Conservation (phyloP, 495 filamentous ascomycete species). For the Trichoderma parareesei region DNA sequence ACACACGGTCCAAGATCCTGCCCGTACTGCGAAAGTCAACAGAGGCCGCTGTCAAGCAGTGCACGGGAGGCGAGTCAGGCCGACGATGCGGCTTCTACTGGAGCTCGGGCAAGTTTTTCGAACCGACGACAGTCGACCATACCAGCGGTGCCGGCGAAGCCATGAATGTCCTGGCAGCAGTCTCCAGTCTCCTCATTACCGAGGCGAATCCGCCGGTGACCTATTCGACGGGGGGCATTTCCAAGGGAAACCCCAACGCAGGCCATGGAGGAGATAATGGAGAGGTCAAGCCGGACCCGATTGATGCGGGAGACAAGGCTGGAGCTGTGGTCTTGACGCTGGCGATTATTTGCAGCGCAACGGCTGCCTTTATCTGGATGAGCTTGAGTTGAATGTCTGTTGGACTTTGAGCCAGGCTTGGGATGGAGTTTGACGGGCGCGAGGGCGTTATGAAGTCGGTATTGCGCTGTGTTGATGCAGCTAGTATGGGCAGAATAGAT, state of each 20-base stretch:
- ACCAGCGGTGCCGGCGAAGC: conserved; percentile 46
- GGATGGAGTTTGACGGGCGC: too few relatives aligned
- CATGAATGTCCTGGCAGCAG: conserved; percentile 45
- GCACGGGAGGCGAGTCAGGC: conserved; percentile 49
- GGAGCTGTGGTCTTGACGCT: conserved; percentile 51
- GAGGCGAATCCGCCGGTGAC: conserved; percentile 40
- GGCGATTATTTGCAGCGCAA: conserved; percentile 23
- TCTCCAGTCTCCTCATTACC: conserved; percentile 37
- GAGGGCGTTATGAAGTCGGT: too few relatives aligned
- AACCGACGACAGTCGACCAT: conserved; percentile 40
- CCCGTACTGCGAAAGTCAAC: conserved; percentile 54
- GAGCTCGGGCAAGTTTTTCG: conserved; percentile 44
- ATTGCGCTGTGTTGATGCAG: too few relatives aligned
- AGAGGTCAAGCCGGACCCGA: conserved; percentile 16
- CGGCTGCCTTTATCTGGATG: conserved; percentile 27
- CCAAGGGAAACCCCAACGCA: conserved; percentile 49
- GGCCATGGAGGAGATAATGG: conserved; percentile 30
- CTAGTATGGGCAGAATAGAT: too few relatives aligned
- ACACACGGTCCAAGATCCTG: conserved; percentile 50
- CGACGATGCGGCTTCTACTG: conserved; percentile 60
- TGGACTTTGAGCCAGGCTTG: too few relatives aligned
- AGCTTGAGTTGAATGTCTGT: too few relatives aligned
- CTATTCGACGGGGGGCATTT: conserved; percentile 45
- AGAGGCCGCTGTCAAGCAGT: conserved; percentile 56
- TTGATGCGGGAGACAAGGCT: conserved; percentile 45